Base-by-base conservation (phyloP, 257 asterid species). In the Ilex asprella region DNA sequence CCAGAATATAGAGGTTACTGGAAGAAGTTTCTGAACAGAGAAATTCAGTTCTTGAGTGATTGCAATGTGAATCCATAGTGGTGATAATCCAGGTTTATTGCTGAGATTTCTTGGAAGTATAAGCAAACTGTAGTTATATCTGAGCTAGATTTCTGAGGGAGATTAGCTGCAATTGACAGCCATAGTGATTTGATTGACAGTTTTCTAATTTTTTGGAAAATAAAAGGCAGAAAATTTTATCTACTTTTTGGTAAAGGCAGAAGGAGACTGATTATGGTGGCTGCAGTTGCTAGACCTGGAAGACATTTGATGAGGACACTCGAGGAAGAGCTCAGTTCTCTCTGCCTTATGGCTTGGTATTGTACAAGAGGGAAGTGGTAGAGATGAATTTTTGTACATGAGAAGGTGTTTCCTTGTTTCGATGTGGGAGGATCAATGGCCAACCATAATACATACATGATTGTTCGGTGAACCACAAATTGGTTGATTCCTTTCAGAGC, bases 41-140 rank as follows among this genome's bases (percentile, higher is more conserved):
- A 85, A 63, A 80, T 79, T 72, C 86, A 77, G 70, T 82, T 80
- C 67, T 78, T 93, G 78, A 85, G 78, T 63, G 96, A 87, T 41
- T 93, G 99, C 76, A 93, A 93, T 70, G 87, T 93, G 74, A 89
- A 82, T 78, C 84, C 73, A 56, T 82, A 76, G 70, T 65, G 59
- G 49, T 59, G 50, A 56, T 39, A 50, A 27, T 59, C 63, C 63
- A 31, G 57, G 61, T 59, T 75, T 58, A 68, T 70, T 67, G 68
- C 57, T 61, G 66, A 64, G 75, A 61, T 62, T 65, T 6, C 72
- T 64, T 68, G 63, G 69, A 56, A 67, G 60, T 56, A 57, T 53
- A 51, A 63, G 66, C 70, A 66, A 43, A 12, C 4, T 7, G 52
- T 46, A 10, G n/a, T 46, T 46, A 5, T 46, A 14, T 46, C 52